Evolutionary conservation across 2,329 filamentous ascomycete species (phyloP), one percentile per base, ranked within the genome.

Genomic region (Ophiostoma pallidulum): DNA sequence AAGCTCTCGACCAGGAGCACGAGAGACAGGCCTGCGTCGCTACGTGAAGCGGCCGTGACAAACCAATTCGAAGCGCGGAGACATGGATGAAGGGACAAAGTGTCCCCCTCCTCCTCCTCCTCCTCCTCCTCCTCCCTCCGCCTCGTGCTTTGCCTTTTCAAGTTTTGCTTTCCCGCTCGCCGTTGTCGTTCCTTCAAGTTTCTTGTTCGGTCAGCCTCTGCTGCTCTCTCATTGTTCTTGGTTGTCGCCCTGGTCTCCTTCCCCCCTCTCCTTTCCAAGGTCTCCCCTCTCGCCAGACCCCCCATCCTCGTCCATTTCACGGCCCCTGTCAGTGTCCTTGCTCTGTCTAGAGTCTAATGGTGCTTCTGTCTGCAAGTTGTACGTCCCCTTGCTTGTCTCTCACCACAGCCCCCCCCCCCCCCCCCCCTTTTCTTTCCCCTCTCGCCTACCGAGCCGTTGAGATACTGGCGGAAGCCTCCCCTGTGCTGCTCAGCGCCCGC

Each of bases 31-130:
- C 38, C 20, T 22, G 22, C 29, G n/a, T 31, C 24, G 45, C 45
- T 47, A 41, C 22, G 14, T 29, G 45, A 42, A 41, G 45, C 45
- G 38, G 22, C 38, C 31, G 38, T 47, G 38, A 32, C 45, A 47
- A 47, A 19, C 36, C 13, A 46, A 28, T 12, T 24, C 20, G 12
- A 43, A 38, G 26, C 19, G 42, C n/a, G 12, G 4, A 22, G 35
- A 14, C 19, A 32, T 37, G 35, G 33, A 18, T 19, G n/a, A 20
- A 35, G 22, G 3, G 14, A 31, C 12, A 4, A 35, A 22, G 38
- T 43, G 36, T 29, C 26, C n/a, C n/a, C 19, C 20, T 24, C 4
- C 13, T 26, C 8, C 18, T 20, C 19, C 16, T 14, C 22, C 32
- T 19, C 20, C 31, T 5, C n/a, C 7, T 36, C 29, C n/a, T 24